Percentiles rank a stretch among this genome's conserved stretches.
These are phyloP conservation scores for Protomyces inouyei DNA, from an alignment of 1,139 yeast species.

Conservation along the genomic window DNA sequence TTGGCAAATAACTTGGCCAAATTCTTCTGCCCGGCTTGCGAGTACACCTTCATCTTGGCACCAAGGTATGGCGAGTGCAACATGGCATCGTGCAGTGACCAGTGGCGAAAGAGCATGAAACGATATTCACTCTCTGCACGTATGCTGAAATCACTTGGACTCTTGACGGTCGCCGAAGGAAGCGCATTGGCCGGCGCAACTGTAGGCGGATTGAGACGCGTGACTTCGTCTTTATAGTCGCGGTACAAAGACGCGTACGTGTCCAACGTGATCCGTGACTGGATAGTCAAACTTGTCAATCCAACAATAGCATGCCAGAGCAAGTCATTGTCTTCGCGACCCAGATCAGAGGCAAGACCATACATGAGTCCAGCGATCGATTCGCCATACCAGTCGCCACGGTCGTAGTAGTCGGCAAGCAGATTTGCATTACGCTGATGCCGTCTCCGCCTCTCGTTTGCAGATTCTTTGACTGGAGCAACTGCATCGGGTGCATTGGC, in stretches of 20 bases:
- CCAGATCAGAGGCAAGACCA: constrained; percentile 71
- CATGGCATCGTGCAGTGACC: constrained; percentile 89
- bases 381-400: constrained; percentile 72
- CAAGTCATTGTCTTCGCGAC: constrained; percentile 63
- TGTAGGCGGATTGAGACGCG: constrained; percentile 52
- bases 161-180: constrained; percentile 35
- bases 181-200: constrained; percentile 37
- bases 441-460: constrained; percentile 26
- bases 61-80: constrained; percentile 84
- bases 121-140: constrained; percentile 78
- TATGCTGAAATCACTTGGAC: constrained; percentile 57
- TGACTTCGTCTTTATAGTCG: constrained; percentile 74
- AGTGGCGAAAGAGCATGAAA: constrained; percentile 79
- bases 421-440: constrained; percentile 48
- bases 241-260: constrained; percentile 72
- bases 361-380: constrained; percentile 77
- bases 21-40: constrained; percentile 82
- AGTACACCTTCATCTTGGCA: constrained; percentile 81
- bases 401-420: constrained; percentile 67
- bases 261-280: constrained; percentile 53
- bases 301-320: constrained; percentile 91
- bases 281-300: constrained; percentile 70
- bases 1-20: constrained; percentile 88
- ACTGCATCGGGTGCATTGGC: constrained; percentile 7
- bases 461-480: constrained; percentile 16